Evolutionary conservation across 768 basidiomycete genomes (phyloP), one percentile per base, ranked within the genome.

Genomic region (Leccinum fibrillosum): DNA sequence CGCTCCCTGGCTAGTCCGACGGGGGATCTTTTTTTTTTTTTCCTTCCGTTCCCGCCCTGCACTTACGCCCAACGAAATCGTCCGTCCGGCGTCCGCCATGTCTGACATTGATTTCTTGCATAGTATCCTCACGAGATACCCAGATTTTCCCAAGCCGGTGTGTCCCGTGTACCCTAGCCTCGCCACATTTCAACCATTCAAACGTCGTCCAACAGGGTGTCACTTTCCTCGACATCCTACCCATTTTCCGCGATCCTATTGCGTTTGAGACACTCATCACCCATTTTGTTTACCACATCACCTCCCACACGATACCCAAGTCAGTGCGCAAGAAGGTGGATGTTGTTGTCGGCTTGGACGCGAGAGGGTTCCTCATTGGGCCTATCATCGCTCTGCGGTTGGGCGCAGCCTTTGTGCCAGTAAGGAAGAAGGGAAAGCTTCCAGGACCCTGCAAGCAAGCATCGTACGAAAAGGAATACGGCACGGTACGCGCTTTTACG

Each of bases 381-480:
- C 97, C 97, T 1, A 83, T 94, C 63, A 84, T 99, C 65, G 97
- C 97, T 5, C 75, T 92, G 67, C 80, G 96, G 57, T 77, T 99
- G 26, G 92, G 92, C 26, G 94, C 94, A 2, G 92, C 93, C 11
- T 99, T 99, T 64, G 94, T 97, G 3, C 95, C 97, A 2, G 94
- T 98, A 34, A 82, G 97, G 59, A 99, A 99, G 76, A 77, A 78
- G 60, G 95, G 94, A 5, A 99, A 98, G 73, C 80, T 99, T n/a
- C 97, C 97, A 6, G 97, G 97, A 49, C 68, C 84, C 64, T 90
- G 88, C 70, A 80, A 86, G 49, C 78, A 80, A 32, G 88, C 84
- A 2, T 80, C 80, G 21, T 99, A 94, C 64, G 84, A 87, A 73
- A 97, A 97, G 78, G 97, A 99, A 71, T 97, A 98, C 64, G 95